Evolutionary conservation across 768 basidiomycete genomes (phyloP), one percentile per base, ranked within the genome.

Genomic region (Hortiboletus flavorubellus): DNA sequence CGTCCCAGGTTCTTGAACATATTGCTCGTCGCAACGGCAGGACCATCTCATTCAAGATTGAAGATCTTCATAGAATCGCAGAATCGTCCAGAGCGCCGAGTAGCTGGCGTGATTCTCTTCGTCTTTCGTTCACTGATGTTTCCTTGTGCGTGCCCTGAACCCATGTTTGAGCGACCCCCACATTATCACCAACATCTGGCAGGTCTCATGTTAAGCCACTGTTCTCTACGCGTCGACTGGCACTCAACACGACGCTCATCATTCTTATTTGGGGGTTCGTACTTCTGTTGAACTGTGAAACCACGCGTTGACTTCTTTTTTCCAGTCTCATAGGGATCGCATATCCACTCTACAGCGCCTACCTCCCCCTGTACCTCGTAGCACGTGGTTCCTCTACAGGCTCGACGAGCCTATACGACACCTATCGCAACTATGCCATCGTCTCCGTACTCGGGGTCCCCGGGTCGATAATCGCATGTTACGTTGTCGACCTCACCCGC

Each of bases 231-330:
- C 69, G 63, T 48, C 74, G 72, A 37, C 65, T 82, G 44, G 73
- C 75, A 3, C 58, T 75, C 47, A 81, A 80, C 59, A 81, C 78
- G 15, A 63, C 72, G 1, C 62, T 82, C 31, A 80, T 75, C 46
- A 80, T 82, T 52, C 47, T 77, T 10, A 69, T 80, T n/a, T 83
- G 82, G 80, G 77, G 80, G 73, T 79, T 62, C 21, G 73, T 66
- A 2, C 12, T 51, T 8, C 5, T 21, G 29, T 38, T 39, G 21
- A 29, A 11, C 21, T 3, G 15, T 33, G 15, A 26, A 38, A 40
- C 37, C 23, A 33, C 38, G 29, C 39, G 1, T 40, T 62, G 7
- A 61, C 21, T 7, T 12, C 38, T 21, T 11, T 21, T 39, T 26
- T 0, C 31, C 69, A 79, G 73, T 34, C 59, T 78, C 29, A 77